Base-by-base conservation (phyloP, 2,329 filamentous ascomycete species). In the Chaetomiaceae sp. region DNA sequence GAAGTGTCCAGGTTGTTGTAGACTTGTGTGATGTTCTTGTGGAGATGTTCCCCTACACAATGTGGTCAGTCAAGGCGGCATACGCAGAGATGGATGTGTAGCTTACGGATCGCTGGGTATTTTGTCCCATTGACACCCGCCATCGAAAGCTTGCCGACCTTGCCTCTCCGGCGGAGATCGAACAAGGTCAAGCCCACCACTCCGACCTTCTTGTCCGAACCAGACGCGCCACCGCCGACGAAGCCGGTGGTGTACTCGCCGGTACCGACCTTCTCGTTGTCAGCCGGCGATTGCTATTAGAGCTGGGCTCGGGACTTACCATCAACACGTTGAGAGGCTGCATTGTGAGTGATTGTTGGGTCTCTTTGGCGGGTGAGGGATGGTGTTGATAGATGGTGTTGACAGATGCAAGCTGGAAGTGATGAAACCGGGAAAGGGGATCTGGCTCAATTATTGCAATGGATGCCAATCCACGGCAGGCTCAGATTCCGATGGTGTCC, bases 221-320 rank as follows among this genome's bases (percentile, higher is more conserved):
- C 85, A 4, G 90, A 95, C 47, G 85, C 87, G 55, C 86, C 87
- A 56, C 84, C 85, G 54, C 89, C 90, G 53, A 96, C 91, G 64
- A 94, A 96, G 54, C 91, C 91, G 39, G 92, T 96, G 64, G 92
- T 96, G 79, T 96, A 96, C 79, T 96, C 91, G 66, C 91, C 92
- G 11, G 91, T 96, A 60, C 91, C 91, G 55, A 96, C 82, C 87
- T 85, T 42, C 62, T 34, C 43, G 37, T 49, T 47, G 48, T 59
- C 49, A 60, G 23, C 22, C 43, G 46, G 34, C 2, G 22, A 38
- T 17, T 31, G 34, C 17, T 3, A 8, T n/a, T 19, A 27, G 23
- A 15, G 22, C 29, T n/a, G 1, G 47, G 15, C 22, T 19, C n/a
- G n/a, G 5, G 8, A 65, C 75, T 66, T 64, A 84, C 84, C 84